Evolutionary conservation across 768 basidiomycete genomes (phyloP).

Genomic region (Kwoniella bestiolae): DNA sequence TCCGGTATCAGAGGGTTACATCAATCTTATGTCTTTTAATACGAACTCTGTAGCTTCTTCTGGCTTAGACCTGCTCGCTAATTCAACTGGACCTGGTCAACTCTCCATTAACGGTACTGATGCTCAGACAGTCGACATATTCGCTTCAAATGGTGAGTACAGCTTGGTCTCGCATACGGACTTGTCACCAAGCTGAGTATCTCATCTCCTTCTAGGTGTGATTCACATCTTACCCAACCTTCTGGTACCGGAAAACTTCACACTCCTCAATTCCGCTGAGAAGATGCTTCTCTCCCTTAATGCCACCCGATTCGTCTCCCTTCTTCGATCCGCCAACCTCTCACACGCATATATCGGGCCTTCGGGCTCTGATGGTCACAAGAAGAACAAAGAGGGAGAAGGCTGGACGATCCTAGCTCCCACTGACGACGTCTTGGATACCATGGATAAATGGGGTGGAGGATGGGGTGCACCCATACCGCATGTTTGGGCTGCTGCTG

Average conservation of each 20-base stretch:
- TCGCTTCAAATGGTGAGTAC: constrained; percentile 76
- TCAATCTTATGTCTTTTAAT: neutral
- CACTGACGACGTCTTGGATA: constrained; percentile 74
- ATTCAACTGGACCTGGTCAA: constrained; percentile 63
- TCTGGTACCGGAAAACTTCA: constrained; percentile 73
- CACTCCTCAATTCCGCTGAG: constrained; percentile 80
- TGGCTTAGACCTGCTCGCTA: constrained; percentile 34
- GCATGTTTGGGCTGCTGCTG: constrained; percentile 16
- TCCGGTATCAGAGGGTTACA: neutral
- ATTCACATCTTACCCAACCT: constrained; percentile 85
- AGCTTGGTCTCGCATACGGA: too few species aligned
- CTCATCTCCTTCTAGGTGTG: constrained; percentile 64
- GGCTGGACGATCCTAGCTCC: constrained; percentile 91
- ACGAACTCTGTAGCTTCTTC: constrained; percentile 15
- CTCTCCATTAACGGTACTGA: constrained; percentile 59
- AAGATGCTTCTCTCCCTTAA: constrained; percentile 91
- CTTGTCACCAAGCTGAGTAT: too few species aligned
- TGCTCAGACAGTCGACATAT: constrained; percentile 71
- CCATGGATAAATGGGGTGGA: constrained; percentile 41
- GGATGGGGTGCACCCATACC: constrained; percentile 15
- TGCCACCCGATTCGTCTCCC: constrained; percentile 85
- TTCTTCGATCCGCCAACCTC: constrained; percentile 82
- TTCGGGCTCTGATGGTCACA: constrained; percentile 34
- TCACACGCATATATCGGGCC: constrained; percentile 57
- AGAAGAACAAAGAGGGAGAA: constrained; percentile 32